These are phyloP conservation scores for Geotrichum citri-aurantii DNA, from an alignment of 1,139 yeast species.

Conservation along the genomic window DNA sequence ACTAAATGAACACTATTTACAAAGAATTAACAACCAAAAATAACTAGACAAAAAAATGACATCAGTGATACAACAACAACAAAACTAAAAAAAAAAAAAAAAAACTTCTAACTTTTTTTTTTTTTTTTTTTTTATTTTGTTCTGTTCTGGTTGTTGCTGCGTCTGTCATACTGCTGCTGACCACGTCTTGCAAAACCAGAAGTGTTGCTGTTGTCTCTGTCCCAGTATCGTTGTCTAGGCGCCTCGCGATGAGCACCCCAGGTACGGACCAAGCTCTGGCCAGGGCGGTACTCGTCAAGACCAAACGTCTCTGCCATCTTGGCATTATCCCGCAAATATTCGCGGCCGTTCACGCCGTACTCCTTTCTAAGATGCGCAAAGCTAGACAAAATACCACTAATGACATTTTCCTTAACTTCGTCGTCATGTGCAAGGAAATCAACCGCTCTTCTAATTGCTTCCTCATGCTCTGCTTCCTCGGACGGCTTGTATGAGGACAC, in stretches of 20 bases:
- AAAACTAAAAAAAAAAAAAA: not conserved
- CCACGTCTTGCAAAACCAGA: conserved; percentile 18
- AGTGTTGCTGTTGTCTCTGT: conserved; percentile 10
- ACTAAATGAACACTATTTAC: not conserved
- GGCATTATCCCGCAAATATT: conserved; percentile 12
- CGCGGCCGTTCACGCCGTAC: conserved; percentile 17
- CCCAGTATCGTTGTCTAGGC: conserved; percentile 15
- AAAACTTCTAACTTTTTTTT: no score
- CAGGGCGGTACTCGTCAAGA: conserved; percentile 8
- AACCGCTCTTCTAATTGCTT: conserved; percentile 12
- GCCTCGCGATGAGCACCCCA: conserved; percentile 16
- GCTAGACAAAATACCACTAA: conserved; percentile 13
- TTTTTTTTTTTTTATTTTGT: not conserved
- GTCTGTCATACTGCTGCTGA: not conserved
- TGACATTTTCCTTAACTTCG: conserved; percentile 13
- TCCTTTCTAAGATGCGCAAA: conserved; percentile 17
- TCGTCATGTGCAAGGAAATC: conserved; percentile 14
- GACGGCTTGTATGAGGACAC: conserved; percentile 9
- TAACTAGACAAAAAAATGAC: not conserved
- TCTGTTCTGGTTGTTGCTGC: not conserved
- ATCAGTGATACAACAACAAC: not conserved
- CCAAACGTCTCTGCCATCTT: conserved; percentile 11
- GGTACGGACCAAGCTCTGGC: conserved; percentile 1
- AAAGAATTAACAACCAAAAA: not conserved
- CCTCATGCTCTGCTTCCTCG: conserved; percentile 6